phyloP scores from a whole-genome alignment of 257 asterid genomes.

The Plectranthus barbatus region DNA sequence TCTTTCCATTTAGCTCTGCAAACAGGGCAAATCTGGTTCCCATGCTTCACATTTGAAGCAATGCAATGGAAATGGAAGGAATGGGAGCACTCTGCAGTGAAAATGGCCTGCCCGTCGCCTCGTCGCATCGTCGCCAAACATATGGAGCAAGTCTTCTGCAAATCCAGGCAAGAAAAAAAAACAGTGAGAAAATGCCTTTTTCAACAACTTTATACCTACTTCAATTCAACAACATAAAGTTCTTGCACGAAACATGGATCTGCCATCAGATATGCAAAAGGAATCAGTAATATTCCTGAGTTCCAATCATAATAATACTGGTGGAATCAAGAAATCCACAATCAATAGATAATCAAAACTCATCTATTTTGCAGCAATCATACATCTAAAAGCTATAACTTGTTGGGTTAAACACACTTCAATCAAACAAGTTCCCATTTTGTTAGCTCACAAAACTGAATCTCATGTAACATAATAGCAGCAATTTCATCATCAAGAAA shows the following conservation, averaged over 20 bases:
- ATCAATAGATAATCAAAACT: not conserved
- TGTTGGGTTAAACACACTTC: not conserved
- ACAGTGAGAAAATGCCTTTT: constrained; percentile 3
- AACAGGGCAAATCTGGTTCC: constrained; percentile 86
- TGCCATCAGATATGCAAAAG: not conserved
- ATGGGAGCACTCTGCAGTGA: constrained; percentile 94
- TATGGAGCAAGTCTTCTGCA: constrained; percentile 84
- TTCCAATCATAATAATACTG: not conserved
- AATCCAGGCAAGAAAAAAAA: not conserved
- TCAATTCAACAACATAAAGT: not conserved
- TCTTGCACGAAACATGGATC: not conserved
- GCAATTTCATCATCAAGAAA: constrained; percentile 7
- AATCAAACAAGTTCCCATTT: not conserved
- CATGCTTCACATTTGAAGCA: constrained; percentile 88
- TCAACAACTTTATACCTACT: not conserved
- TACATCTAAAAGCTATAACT: not conserved
- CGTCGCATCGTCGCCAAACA: constrained; percentile 80
- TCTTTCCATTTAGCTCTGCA: constrained; percentile 94
- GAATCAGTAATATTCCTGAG: no score
- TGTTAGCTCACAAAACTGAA: not conserved
- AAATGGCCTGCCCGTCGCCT: constrained; percentile 92
- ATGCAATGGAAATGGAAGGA: constrained; percentile 96
- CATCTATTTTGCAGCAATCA: not conserved
- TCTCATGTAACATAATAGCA: not conserved
- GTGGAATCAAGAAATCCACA: not conserved